Percentiles rank a stretch among this genome's conserved stretches.
phyloP scores from a whole-genome alignment of 2,329 filamentous ascomycete genomes.

The Leptographium wingfieldii region DNA sequence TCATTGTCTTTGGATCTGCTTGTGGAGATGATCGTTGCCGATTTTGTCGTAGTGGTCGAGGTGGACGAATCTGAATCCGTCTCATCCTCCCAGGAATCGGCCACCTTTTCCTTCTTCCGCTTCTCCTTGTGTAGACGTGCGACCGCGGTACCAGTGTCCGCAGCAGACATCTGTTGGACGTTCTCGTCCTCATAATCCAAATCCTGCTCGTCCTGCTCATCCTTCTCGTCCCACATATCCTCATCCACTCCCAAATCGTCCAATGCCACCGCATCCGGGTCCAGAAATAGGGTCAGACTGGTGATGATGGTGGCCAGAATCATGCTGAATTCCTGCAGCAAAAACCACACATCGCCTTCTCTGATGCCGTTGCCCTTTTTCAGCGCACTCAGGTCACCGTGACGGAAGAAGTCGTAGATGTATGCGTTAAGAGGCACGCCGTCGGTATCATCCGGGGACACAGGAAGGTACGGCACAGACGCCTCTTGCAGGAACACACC shows the following conservation, averaged over 20 bases:
- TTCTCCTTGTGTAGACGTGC: too few species aligned
- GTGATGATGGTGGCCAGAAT: slow-evolving; percentile 51
- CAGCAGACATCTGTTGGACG: too few species aligned
- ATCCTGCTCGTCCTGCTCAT: slow-evolving; percentile 28
- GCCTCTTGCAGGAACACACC: slow-evolving; percentile 65
- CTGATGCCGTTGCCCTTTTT: slow-evolving; percentile 54
- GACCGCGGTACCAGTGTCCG: too few species aligned
- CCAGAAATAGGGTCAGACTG: slow-evolving; percentile 27
- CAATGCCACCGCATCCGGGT: neutral
- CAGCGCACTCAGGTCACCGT: slow-evolving; percentile 51
- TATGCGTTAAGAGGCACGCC: slow-evolving; percentile 49
- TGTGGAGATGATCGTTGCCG: too few species aligned
- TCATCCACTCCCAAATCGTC: too few species aligned
- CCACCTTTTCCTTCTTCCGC: too few species aligned
- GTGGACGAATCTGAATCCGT: too few species aligned
- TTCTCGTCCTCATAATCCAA: slow-evolving; percentile 22
- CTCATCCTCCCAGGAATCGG: too few species aligned
- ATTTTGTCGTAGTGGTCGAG: too few species aligned
- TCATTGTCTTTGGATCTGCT: too few species aligned
- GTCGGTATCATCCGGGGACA: slow-evolving; percentile 42
- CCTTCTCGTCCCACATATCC: too few species aligned
- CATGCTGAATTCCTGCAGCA: slow-evolving; percentile 46
- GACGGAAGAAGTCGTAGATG: slow-evolving; percentile 65
- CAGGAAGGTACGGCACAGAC: slow-evolving; percentile 54
- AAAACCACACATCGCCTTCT: slow-evolving; percentile 57